These are phyloP conservation scores for Candida vartiovaarae DNA, from an alignment of 805 yeast genomes.

Conservation along the genomic window DNA sequence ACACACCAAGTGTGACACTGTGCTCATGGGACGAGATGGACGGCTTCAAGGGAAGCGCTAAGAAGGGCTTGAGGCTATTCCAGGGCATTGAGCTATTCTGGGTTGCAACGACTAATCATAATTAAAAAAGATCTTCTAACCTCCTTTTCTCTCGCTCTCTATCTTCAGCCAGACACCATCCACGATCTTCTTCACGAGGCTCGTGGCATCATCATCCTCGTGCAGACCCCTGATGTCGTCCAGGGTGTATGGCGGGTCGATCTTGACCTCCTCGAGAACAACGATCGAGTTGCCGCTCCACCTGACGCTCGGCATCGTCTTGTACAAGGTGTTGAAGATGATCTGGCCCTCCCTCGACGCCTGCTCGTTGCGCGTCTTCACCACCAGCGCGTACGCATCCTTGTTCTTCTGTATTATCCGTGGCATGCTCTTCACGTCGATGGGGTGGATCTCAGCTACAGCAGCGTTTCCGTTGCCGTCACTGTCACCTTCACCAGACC, in stretches of 20 bases:
- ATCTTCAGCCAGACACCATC: slow-evolving; percentile 41
- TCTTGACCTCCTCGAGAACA: slow-evolving; percentile 38
- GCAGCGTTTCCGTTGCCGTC: slow-evolving; percentile 5
- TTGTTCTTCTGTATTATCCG: slow-evolving; percentile 13
- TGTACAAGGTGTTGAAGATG: slow-evolving; percentile 36
- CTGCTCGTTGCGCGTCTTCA: slow-evolving; percentile 27
- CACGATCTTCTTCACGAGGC: slow-evolving; percentile 41
- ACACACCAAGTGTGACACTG: background rate
- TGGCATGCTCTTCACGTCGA: slow-evolving; percentile 12
- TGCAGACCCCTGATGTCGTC: slow-evolving; percentile 16
- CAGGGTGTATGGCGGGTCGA: slow-evolving; percentile 37
- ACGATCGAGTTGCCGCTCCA: slow-evolving; percentile 39
- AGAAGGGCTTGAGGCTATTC: slow-evolving; percentile 46
- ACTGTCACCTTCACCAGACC: too few relatives aligned
- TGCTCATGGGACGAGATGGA: slow-evolving; percentile 48
- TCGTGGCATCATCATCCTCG: slow-evolving; percentile 26
- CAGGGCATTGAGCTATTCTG: slow-evolving; percentile 26
- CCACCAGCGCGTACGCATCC: slow-evolving; percentile 19
- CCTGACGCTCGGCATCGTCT: slow-evolving; percentile 36
- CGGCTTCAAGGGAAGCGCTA: slow-evolving; percentile 57
- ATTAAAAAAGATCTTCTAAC: slow-evolving; percentile 23
- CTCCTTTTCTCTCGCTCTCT: slow-evolving; percentile 44
- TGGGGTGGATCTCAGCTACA: slow-evolving; percentile 11
- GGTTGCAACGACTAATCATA: background rate
- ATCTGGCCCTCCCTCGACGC: slow-evolving; percentile 37